Conservation (phyloP, 2,329 filamentous ascomycete genomes). For the Aspergillus jensenii region DNA sequence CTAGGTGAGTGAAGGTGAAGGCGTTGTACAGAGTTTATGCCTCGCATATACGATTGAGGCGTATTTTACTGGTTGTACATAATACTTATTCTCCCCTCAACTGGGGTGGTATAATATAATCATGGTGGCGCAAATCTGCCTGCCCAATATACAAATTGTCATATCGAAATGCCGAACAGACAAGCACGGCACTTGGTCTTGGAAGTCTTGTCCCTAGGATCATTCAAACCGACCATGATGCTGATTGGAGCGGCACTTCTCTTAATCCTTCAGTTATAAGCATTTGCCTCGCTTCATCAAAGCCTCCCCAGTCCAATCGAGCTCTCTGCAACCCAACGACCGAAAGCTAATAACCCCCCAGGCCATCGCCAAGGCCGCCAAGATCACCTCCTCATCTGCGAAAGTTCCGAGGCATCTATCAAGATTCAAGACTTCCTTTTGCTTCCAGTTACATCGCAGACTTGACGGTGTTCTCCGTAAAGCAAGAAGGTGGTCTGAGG, state of each 20-base stretch:
- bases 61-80: neutral
- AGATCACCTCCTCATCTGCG: neutral
- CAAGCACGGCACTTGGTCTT: neutral
- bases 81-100: neutral
- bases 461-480: too few relatives aligned
- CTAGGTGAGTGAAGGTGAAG: neutral
- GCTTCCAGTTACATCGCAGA: too few relatives aligned
- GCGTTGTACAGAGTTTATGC: neutral
- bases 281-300: neutral
- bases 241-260: constrained; percentile 1
- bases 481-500: neutral
- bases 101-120: neutral
- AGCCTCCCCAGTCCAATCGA: neutral
- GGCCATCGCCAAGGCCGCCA: neutral
- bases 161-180: neutral
- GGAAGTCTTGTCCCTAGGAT: constrained; percentile 2
- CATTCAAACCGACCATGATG: neutral
- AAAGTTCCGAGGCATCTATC: neutral
- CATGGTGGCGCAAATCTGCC: neutral
- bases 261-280: neutral
- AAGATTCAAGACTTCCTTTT: neutral
- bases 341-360: neutral
- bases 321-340: neutral
- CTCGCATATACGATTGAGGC: neutral
- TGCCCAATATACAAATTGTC: neutral